Conservation (phyloP, 305 asterid genomes). For the Withania somnifera region DNA sequence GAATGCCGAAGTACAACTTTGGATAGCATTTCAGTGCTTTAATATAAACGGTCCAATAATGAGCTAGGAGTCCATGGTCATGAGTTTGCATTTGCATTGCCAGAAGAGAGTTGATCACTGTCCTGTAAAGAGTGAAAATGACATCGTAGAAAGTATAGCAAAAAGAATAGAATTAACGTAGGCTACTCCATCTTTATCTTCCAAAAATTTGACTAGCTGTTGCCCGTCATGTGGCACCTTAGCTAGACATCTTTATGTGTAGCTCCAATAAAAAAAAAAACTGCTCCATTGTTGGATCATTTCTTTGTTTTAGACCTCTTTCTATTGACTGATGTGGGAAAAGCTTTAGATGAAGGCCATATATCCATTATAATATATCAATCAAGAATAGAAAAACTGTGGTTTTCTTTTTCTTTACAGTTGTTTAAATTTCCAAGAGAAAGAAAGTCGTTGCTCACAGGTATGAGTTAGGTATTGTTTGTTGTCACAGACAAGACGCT, state of each 20-base stretch:
- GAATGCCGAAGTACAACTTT: background rate
- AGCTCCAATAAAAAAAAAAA: background rate
- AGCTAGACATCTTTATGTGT: background rate
- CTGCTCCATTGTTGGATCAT: background rate
- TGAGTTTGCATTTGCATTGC: background rate
- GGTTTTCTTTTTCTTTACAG: background rate
- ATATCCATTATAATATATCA: background rate
- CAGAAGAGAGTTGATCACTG: background rate
- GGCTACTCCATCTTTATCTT: background rate
- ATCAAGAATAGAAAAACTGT: background rate
- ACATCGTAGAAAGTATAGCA: background rate
- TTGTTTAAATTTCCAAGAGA: slow-evolving; percentile 8
- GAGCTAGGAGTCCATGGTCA: background rate
- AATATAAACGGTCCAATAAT: background rate
- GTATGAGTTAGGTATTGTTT: slow-evolving; percentile 51
- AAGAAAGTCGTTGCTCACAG: slow-evolving; percentile 38
- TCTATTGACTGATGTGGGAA: background rate
- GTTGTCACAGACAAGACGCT: slow-evolving; percentile 29
- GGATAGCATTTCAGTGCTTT: background rate
- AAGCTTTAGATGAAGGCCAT: background rate
- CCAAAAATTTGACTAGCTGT: background rate
- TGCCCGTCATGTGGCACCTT: background rate
- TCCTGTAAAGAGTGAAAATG: background rate
- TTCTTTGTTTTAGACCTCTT: background rate
- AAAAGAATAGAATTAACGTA: background rate